Evolutionary conservation across 495 filamentous ascomycete genomes (phyloP).

Genomic region (Aspergillus incahuasiensis): DNA sequence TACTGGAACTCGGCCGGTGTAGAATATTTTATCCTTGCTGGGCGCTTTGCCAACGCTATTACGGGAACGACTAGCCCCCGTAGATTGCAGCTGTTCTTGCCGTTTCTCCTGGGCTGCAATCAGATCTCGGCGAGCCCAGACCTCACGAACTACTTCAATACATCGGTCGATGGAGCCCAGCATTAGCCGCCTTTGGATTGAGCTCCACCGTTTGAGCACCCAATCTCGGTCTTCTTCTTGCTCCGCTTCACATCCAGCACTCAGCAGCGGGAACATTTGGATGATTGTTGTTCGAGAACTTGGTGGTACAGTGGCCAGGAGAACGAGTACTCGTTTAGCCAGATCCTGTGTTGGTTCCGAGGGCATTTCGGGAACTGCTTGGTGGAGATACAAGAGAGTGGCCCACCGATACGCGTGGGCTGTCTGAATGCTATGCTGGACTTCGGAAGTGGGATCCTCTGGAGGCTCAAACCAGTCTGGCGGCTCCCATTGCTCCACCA

Average conservation of each 20-base stretch:
- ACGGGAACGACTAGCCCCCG: constrained; percentile 8
- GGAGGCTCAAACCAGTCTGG: constrained; percentile 55
- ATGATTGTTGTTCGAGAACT: constrained; percentile 64
- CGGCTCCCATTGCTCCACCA: constrained; percentile 61
- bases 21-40: constrained; percentile 8
- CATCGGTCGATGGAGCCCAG: constrained; percentile 70
- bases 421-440: constrained; percentile 65
- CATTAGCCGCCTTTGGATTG: constrained; percentile 60
- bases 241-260: constrained; percentile 64
- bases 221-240: constrained; percentile 61
- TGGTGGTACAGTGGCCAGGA: constrained; percentile 60
- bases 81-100: constrained; percentile 18
- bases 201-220: constrained; percentile 62
- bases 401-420: constrained; percentile 76
- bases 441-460: constrained; percentile 60
- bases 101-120: constrained; percentile 33
- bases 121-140: constrained; percentile 59
- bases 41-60: constrained; percentile 11
- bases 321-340: constrained; percentile 57
- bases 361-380: constrained; percentile 73
- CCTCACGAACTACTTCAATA: constrained; percentile 70
- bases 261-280: constrained; percentile 72
- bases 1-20: constrained; percentile 6
- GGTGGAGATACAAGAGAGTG: constrained; percentile 70
- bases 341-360: constrained; percentile 53